Evolutionary conservation across 495 filamentous ascomycete genomes (phyloP), one percentile per base, ranked within the genome.

Genomic region (Podospora didyma): DNA sequence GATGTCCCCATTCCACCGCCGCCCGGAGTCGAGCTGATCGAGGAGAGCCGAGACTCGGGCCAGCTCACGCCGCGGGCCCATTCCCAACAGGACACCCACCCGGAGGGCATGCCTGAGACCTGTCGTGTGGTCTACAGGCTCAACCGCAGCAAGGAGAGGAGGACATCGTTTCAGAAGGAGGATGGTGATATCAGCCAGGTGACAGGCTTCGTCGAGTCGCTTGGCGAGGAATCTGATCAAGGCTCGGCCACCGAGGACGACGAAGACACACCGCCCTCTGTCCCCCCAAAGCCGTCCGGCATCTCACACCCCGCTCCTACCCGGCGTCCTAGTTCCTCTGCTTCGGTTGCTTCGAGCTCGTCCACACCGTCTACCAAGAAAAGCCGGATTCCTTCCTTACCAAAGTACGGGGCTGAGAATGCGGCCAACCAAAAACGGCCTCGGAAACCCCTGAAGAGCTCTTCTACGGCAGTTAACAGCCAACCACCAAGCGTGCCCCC

Each of bases 1-100:
- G 74, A 74, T 21, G 74, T 82, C 3, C 79, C 84, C 16, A 77
- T 91, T 23, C 69, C 78, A 9, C 80, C 87, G 10, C 86, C 87
- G 2, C 81, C 84, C 1, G 84, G 85, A 0, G 81, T 87, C 20
- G 86, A 86, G 62, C 74, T 91, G 53, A 66, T 90, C 28, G 79
- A 85, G 61, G 77, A 87, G 69, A 60, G 54, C 7, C 54, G 55
- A 6, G 55, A 53, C 7, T 20, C 44, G 9, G 45, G 17, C 7
- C 28, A 45, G 17, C 26, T 24, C 39, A 47, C 59, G 6, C 7
- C 56, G 34, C 28, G 48, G 45, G 35, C 24, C 5, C 35, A 49
- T 10, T 3, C 41, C 24, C 21, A 34, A 6, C 44, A 42, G 2
- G 61, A 50, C 14, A 7, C 28, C 5, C 10, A 41, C 10, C 17